These are phyloP conservation scores for Apiotrichum gracile DNA, from an alignment of 1,284 basidiomycete genomes.

Conservation along the genomic window DNA sequence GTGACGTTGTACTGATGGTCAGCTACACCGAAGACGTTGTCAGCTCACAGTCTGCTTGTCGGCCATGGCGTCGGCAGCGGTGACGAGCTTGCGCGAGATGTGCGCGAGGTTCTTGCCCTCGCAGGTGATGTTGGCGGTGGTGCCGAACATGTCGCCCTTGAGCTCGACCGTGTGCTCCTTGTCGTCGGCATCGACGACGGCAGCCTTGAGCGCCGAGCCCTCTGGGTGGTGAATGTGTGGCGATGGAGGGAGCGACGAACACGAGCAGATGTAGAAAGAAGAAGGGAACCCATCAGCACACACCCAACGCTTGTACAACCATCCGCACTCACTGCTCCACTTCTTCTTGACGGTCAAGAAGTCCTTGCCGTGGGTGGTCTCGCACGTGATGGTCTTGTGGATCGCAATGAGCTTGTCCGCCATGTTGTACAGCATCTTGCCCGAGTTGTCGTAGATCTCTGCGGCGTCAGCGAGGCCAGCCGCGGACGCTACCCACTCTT, in stretches of 20 bases:
- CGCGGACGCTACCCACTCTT: conserved; percentile 1
- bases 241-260: not conserved
- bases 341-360: conserved; percentile 2
- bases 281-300: not conserved
- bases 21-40: not conserved
- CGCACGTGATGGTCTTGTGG: not conserved
- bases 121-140: conserved; percentile 4
- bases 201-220: conserved; percentile 3
- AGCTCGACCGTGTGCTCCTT: conserved; percentile 1
- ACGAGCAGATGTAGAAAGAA: not conserved
- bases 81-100: conserved; percentile 6
- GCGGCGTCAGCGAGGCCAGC: not conserved
- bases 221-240: not conserved
- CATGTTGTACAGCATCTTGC: conserved; percentile 12
- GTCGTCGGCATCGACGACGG: conserved; percentile 1
- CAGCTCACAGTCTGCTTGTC: conserved; percentile 13
- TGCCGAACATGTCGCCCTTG: conserved; percentile 10
- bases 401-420: not conserved
- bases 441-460: conserved; percentile 9
- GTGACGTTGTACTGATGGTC: conserved; percentile 40
- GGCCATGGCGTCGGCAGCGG: not conserved
- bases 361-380: conserved; percentile 3
- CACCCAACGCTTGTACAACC: too few relatives aligned
- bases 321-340: conserved; percentile 5
- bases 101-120: not conserved